Base-by-base conservation (phyloP, 495 filamentous ascomycete genomes). In the Penicillium arizonense region DNA sequence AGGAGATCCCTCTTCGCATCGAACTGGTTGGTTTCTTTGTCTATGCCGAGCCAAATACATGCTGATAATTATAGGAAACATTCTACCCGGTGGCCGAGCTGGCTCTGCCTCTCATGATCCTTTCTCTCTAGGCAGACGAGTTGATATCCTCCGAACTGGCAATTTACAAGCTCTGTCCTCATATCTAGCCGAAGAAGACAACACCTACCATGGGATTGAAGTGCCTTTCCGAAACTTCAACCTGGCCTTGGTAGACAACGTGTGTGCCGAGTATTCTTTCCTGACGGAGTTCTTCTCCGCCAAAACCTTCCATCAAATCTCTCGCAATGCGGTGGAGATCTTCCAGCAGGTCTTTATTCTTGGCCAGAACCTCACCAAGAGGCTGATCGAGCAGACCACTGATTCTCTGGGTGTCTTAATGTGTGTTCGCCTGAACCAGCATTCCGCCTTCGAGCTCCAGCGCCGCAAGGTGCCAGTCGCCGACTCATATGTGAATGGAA, bases 251-350 rank as follows among this genome's bases (percentile, higher is more conserved):
- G 77, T 96, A 52, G 94, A 97, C 73, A 98, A 98, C 63, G 85
- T 89, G 2, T 89, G 89, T n/a, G 84, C 91, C 18, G 94, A 98
- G 68, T 97, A 97, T 69, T 87, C 89, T 8, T 97, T 98, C 62
- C 81, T 97, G 42, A 88, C 90, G 1, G 77, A 87, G 23, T 96
- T 96, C 75, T 96, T 98, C 79, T 80, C 85, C 10, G 76, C 89
- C 55, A 67, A 78, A 56, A 71, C 74, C 14, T 81, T 79, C 52
- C 75, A 79, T 30, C 68, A 82, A 54, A 73, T 83, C 34, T 82
- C 82, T 14, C 77, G 80, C 47, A 84, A 79, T 54, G 95, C 97
- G 61, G 75, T 77, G 42, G 84, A 87, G 56, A 90, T 97, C 36
- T 97, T 97, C 61, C 82, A 87, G 8, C 87, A 88, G 0, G 89